Percentiles rank a stretch among this genome's conserved stretches.
Evolutionary conservation across 352 stramenopile species (phyloP).

Genomic region (Phytophthora chlamydospora): DNA sequence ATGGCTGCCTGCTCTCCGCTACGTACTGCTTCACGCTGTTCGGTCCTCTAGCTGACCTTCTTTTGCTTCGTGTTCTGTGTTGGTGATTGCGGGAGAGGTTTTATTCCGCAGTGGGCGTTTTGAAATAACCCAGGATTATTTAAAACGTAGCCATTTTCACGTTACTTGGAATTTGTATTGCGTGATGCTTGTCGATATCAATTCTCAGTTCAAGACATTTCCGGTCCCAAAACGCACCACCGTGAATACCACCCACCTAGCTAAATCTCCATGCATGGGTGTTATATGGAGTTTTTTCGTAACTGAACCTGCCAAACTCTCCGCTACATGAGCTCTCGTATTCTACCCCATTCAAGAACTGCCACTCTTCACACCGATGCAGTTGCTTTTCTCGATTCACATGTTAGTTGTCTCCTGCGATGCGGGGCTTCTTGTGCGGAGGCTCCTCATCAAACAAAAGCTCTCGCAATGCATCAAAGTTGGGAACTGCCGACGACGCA

Average conservation of each 20-base stretch:
- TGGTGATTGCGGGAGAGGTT: constrained; percentile 32
- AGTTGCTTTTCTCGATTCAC: too few species aligned
- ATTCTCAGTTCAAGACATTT: too few species aligned
- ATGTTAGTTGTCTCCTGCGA: constrained; percentile 32
- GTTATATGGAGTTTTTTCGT: too few species aligned
- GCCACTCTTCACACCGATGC: too few species aligned
- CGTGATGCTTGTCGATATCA: too few species aligned
- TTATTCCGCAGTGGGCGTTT: not conserved
- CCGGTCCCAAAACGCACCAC: too few species aligned
- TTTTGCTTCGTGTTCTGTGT: constrained; percentile 18
- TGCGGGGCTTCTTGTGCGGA: constrained; percentile 61
- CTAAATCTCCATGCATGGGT: too few species aligned
- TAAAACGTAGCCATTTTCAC: not conserved
- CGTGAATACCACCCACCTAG: too few species aligned
- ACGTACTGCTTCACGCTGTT: constrained; percentile 5
- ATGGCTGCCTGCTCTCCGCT: constrained; percentile 60
- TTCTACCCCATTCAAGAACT: too few species aligned
- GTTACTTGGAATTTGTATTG: too few species aligned
- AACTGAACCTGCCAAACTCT: too few species aligned
- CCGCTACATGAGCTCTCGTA: too few species aligned
- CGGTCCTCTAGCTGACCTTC: constrained; percentile 15
- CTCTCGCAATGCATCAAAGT: constrained; percentile 38
- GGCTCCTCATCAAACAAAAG: constrained; percentile 44
- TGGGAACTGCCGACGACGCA: constrained; percentile 9
- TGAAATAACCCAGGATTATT: not conserved